Evolutionary conservation across 2,329 filamentous ascomycete species (phyloP).

Genomic region (Davidsoniella eucalypti): DNA sequence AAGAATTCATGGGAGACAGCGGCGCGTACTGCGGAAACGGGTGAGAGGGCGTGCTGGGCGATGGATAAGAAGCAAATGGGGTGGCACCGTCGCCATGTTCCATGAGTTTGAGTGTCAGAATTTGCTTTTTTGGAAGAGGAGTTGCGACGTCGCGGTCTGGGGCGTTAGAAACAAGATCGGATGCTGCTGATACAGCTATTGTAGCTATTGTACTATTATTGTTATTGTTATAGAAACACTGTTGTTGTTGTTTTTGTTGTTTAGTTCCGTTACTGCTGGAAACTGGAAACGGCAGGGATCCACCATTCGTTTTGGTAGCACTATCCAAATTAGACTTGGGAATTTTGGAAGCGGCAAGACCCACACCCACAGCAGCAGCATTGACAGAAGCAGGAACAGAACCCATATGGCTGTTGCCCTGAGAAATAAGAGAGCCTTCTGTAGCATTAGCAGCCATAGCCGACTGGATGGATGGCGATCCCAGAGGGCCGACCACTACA

Average conservation of each 20-base stretch:
- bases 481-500: no score
- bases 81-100: conserved; percentile 1
- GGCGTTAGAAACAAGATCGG: background rate
- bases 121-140: background rate
- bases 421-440: no score
- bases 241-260: background rate
- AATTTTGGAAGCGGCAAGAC: conserved; percentile 2
- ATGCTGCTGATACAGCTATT: background rate
- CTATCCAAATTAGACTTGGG: background rate
- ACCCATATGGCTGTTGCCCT: background rate
- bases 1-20: background rate
- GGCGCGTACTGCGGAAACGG: background rate
- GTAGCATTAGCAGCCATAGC: no score
- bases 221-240: background rate
- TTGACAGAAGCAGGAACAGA: conserved; percentile 6
- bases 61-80: background rate
- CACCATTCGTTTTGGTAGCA: background rate
- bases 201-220: background rate
- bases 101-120: conserved; percentile 2
- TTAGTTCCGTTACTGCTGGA: background rate
- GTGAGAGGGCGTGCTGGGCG: background rate
- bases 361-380: conserved; percentile 2
- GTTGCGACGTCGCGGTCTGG: background rate
- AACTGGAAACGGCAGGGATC: background rate
- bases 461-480: no score